Conservation (phyloP, 2,329 filamentous ascomycete species). For the Verticillium nubilum region DNA sequence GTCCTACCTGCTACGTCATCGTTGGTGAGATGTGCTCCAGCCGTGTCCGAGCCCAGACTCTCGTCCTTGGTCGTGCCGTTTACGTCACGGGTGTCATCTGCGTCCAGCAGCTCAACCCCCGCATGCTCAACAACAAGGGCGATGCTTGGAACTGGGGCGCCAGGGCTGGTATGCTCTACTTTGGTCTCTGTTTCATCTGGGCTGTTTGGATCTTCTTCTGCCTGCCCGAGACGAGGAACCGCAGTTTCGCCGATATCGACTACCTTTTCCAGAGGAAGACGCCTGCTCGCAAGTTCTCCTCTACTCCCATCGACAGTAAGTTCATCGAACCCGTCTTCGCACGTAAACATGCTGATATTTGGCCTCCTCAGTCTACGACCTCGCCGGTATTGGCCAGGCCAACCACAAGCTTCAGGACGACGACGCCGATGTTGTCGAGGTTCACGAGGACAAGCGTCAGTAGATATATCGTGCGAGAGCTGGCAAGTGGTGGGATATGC, state of each 20-base stretch:
- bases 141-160: slow-evolving; percentile 29
- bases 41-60: slow-evolving; percentile 37
- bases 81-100: slow-evolving; percentile 38
- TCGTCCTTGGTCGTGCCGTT: slow-evolving; percentile 34
- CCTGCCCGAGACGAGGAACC: slow-evolving; percentile 38
- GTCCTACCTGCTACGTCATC: slow-evolving; percentile 36
- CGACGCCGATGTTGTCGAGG: not conserved
- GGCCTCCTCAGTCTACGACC: slow-evolving; percentile 4
- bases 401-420: not conserved
- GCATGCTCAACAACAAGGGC: slow-evolving; percentile 23
- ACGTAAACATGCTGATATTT: not conserved
- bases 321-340: not conserved
- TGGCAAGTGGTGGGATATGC: not conserved
- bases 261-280: slow-evolving; percentile 35
- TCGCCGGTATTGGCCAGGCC: not conserved
- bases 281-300: slow-evolving; percentile 20
- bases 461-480: not conserved
- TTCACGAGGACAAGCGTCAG: not conserved
- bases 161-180: slow-evolving; percentile 29
- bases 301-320: slow-evolving; percentile 22
- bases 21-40: slow-evolving; percentile 39
- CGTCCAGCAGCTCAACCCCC: slow-evolving; percentile 29
- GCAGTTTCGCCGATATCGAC: slow-evolving; percentile 42
- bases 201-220: slow-evolving; percentile 37
- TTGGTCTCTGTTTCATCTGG: slow-evolving; percentile 32